Conservation (phyloP, 257 asterid genomes). For the Apocynum venetum region DNA sequence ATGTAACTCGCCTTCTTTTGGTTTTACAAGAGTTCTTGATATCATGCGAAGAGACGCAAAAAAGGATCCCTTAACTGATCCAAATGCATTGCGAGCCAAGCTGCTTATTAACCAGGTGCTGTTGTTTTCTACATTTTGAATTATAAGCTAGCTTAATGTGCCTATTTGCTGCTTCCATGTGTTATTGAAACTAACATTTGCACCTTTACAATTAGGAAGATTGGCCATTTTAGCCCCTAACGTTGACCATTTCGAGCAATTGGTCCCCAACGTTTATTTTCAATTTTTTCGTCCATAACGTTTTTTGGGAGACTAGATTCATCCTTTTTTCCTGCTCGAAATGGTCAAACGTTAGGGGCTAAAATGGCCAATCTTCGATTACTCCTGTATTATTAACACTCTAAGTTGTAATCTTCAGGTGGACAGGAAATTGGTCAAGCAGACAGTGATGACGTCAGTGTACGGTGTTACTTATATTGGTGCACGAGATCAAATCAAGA, state of each 20-base stretch:
- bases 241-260: not conserved
- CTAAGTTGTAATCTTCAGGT: conserved; percentile 50
- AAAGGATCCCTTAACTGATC: conserved; percentile 66
- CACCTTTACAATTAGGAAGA: too few species aligned
- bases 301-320: too few species aligned
- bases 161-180: not conserved
- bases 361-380: too few species aligned
- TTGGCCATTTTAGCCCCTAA: too few species aligned
- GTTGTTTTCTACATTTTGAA: conserved; percentile 7
- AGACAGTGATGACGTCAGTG: conserved; percentile 98
- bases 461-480: conserved; percentile 97
- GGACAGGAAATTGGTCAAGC: conserved; percentile 95
- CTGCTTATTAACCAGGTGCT: conserved; percentile 74
- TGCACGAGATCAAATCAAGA: conserved; percentile 94
- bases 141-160: conserved; percentile 12
- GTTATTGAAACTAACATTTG: not conserved
- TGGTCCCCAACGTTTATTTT: too few species aligned
- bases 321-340: too few species aligned
- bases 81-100: conserved; percentile 61
- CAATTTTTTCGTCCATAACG: too few species aligned
- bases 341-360: not conserved
- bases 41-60: conserved; percentile 83
- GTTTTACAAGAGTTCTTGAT: conserved; percentile 70
- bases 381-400: not conserved
- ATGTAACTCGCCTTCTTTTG: not conserved